A percentile compares a stretch with the other conserved stretches of the same genome.
phyloP scores from a whole-genome alignment of 1,284 basidiomycete genomes.

The Puccinia hordei region DNA sequence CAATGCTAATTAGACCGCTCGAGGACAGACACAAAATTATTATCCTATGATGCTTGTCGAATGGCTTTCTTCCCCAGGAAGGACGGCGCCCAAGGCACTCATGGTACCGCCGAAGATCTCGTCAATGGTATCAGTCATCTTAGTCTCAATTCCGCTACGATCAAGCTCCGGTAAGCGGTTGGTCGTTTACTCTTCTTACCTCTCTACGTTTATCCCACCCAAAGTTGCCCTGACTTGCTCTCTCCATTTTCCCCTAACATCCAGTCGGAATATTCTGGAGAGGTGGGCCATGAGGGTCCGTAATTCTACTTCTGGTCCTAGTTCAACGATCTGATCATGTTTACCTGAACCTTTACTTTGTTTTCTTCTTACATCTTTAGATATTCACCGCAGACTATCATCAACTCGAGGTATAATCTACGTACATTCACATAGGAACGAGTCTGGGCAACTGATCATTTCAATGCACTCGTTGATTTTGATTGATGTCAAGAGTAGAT shows the following conservation, averaged over 20 bases:
- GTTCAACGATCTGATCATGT: not conserved
- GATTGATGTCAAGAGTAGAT: conserved; percentile 24
- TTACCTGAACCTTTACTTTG: no score
- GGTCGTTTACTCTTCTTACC: not conserved
- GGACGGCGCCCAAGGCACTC: conserved; percentile 43
- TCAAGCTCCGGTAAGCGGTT: conserved; percentile 33
- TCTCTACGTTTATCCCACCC: not conserved
- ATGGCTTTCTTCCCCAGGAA: conserved; percentile 47
- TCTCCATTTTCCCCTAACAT: not conserved
- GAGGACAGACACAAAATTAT: conserved; percentile 35
- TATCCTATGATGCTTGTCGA: conserved; percentile 43
- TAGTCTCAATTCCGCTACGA: conserved; percentile 27
- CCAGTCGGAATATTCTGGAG: conserved; percentile 43
- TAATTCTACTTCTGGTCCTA: not conserved
- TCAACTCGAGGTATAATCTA: conserved; percentile 29
- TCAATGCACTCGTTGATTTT: not conserved
- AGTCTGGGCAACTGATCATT: not conserved
- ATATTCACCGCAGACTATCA: conserved; percentile 48
- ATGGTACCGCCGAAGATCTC: conserved; percentile 33
- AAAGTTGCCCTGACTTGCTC: not conserved
- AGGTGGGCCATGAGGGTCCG: conserved; percentile 47
- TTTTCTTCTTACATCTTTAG: not conserved
- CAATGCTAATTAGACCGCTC: not conserved
- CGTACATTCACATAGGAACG: not conserved
- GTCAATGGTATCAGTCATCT: conserved; percentile 1